Evolutionary conservation across 345 rosid species (phyloP).

Genomic region (Dovyalis caffra): DNA sequence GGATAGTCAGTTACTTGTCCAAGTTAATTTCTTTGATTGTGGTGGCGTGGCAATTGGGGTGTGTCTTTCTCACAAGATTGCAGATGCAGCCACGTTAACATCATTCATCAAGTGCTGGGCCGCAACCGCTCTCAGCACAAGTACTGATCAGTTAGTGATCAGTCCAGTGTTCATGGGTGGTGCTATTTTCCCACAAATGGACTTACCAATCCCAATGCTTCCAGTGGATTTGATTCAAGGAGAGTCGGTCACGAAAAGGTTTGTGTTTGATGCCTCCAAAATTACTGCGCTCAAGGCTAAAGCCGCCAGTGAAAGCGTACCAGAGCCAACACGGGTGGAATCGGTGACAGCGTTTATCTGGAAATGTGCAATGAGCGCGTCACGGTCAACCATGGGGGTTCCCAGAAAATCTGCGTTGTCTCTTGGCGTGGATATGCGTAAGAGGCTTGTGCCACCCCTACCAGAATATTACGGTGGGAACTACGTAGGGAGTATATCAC

Average conservation of each 20-base stretch:
- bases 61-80: conserved; percentile 21
- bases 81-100: conserved; percentile 16
- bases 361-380: conserved; percentile 12
- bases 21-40: conserved; percentile 31
- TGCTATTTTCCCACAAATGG: conserved; percentile 21
- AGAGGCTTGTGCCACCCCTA: conserved; percentile 4
- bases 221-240: not conserved
- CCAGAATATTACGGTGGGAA: conserved; percentile 13
- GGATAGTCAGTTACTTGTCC: conserved; percentile 8
- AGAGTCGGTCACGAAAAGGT: conserved; percentile 9
- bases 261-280: conserved; percentile 14
- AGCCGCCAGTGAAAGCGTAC: not conserved
- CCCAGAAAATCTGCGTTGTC: conserved; percentile 1
- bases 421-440: conserved; percentile 13
- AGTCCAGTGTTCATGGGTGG: conserved; percentile 10
- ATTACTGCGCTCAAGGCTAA: not conserved
- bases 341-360: conserved; percentile 12
- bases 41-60: conserved; percentile 26
- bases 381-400: not conserved
- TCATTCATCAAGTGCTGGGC: conserved; percentile 33
- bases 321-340: conserved; percentile 17
- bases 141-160: not conserved
- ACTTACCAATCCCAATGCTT: not conserved
- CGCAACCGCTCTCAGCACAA: not conserved
- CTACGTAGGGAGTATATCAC: not conserved